phyloP scores from a whole-genome alignment of 495 filamentous ascomycete genomes.

The Friedmanniomyces simplex region DNA sequence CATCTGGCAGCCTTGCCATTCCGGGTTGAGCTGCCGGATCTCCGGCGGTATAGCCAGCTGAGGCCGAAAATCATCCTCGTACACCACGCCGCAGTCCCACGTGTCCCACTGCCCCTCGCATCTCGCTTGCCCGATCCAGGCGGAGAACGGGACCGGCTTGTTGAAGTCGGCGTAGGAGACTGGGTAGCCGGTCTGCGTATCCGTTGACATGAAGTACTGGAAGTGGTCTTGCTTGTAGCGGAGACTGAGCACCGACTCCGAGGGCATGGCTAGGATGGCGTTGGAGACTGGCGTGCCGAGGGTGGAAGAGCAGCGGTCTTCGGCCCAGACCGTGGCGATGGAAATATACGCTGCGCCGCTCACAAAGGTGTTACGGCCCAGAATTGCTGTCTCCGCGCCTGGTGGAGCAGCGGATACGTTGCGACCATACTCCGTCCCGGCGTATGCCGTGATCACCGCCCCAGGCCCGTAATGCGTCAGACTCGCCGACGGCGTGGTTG shows the following conservation, averaged over 20 bases:
- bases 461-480: background rate
- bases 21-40: slow-evolving; percentile 4
- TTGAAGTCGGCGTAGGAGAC: slow-evolving; percentile 16
- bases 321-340: slow-evolving; percentile 8
- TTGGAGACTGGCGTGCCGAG: background rate
- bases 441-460: slow-evolving; percentile 1
- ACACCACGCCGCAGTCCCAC: slow-evolving; percentile 1
- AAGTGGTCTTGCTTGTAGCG: slow-evolving; percentile 5
- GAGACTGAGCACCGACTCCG: slow-evolving; percentile 3
- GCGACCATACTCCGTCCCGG: background rate
- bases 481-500: slow-evolving; percentile 5
- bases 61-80: slow-evolving; percentile 7
- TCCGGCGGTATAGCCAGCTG: slow-evolving; percentile 14
- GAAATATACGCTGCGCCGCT: slow-evolving; percentile 9
- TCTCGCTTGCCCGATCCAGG: slow-evolving; percentile 1
- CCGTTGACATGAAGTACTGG: background rate
- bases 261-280: slow-evolving; percentile 9
- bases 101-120: background rate
- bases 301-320: slow-evolving; percentile 8
- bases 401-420: background rate
- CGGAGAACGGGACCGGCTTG: slow-evolving; percentile 2
- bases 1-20: slow-evolving; percentile 9
- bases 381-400: background rate
- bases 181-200: slow-evolving; percentile 1
- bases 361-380: slow-evolving; percentile 3